These are phyloP conservation scores for Chalciporus sphaerocephalus DNA, from an alignment of 768 basidiomycete species.

Conservation along the genomic window DNA sequence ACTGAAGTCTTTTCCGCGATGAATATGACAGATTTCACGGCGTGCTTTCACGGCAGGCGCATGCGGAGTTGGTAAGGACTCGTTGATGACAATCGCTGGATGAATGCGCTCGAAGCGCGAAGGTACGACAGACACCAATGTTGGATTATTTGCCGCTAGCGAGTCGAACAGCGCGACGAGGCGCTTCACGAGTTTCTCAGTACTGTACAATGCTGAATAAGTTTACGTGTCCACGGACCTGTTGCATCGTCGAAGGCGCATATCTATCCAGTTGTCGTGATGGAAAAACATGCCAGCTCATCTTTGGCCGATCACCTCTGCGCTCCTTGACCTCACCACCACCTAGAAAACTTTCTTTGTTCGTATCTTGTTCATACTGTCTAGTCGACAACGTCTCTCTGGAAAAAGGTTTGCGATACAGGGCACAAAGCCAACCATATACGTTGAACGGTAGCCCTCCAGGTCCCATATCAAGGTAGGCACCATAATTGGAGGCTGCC, in stretches of 20 bases:
- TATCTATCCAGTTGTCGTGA: slow-evolving; percentile 6
- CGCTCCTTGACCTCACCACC: slow-evolving; percentile 1
- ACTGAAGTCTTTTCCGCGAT: not conserved
- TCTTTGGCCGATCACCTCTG: slow-evolving; percentile 2
- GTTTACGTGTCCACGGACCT: not conserved
- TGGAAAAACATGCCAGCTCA: slow-evolving; percentile 4
- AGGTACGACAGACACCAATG: slow-evolving; percentile 1
- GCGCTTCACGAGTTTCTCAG: not conserved
- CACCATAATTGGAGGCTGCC: not conserved
- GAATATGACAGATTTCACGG: slow-evolving; percentile 1
- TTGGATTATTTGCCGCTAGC: not conserved
- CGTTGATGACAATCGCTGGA: slow-evolving; percentile 4
- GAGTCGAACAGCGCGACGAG: slow-evolving; percentile 1
- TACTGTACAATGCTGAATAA: not conserved
- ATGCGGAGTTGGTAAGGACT: not conserved
- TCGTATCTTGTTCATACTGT: slow-evolving; percentile 1
- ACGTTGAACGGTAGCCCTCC: not conserved
- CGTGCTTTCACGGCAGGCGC: not conserved
- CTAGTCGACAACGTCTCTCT: slow-evolving; percentile 1
- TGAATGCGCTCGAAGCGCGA: slow-evolving; percentile 1
- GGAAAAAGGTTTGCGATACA: not conserved
- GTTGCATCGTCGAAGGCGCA: not conserved
- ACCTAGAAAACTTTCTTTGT: not conserved
- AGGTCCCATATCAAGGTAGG: not conserved
- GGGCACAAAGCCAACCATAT: slow-evolving; percentile 2